Evolutionary conservation across 75 land plant genomes (phyloP), one percentile per base, ranked within the genome.

Genomic region (Picea sitchensis): DNA sequence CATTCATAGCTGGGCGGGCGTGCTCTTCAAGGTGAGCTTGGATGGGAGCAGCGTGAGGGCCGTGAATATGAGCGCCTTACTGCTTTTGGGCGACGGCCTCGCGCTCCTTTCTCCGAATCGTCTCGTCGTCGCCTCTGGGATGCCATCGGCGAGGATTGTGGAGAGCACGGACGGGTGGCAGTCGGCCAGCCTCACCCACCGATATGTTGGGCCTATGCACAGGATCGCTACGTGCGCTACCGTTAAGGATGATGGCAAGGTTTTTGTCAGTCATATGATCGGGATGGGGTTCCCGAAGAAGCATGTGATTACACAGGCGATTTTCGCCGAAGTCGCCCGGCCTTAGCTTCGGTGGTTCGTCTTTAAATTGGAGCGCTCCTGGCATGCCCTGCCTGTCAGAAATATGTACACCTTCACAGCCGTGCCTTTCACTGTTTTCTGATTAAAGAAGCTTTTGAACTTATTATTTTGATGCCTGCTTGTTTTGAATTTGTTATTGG

Each of bases 131-230:
- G 91, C 86, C 1, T 90, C 91, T 18, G 93, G 86, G 23, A 79
- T 80, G 13, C 89, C 91, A 14, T 84, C 90, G 0, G 90, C 61
- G 17, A 79, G 89, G 62, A 63, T 91, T 14, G 91, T 91, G 5
- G 90, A 93, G 81, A 91, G 90, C 83, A 17, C 54, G 0, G 93
- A 93, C 62, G 91, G 80, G 17, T 93, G 93, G 95, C 80, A 64
- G 62, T 87, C 88, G 0, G 93, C 87, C 0, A 65, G 77, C 0
- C 84, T 93, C 0, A 84, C 81, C 0, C 82, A 80, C 18, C 67
- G 63, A 57, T 91, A 81, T 47, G 56, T 57, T 0, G 91, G 91
- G 9, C 90, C 90, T 1, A 23, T 75, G 59, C 93, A 93, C 71
- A 77, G 93, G 21, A 11, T 86, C 34, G 95, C 87, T 0, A 78